A percentile compares a stretch with the other conserved stretches of the same genome.
Evolutionary conservation across 805 yeast species (phyloP).

Genomic region (Priceomyces fermenticarens): DNA sequence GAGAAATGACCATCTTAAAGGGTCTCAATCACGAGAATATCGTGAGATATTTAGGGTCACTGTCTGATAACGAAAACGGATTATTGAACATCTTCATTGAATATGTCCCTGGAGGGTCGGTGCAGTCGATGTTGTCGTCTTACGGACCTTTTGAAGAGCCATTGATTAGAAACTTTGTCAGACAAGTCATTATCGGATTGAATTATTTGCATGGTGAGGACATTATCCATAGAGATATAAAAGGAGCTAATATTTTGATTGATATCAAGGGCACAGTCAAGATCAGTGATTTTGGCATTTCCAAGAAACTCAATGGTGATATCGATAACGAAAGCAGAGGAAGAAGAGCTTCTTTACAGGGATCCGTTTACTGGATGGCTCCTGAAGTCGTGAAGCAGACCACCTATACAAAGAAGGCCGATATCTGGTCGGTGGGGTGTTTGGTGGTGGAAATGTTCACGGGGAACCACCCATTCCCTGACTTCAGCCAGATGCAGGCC

Average conservation of each 20-base stretch:
- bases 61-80: conserved; percentile 54
- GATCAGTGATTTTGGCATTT: conserved; percentile 84
- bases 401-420: conserved; percentile 88
- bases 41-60: conserved; percentile 87
- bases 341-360: conserved; percentile 80
- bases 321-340: conserved; percentile 30
- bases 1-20: conserved; percentile 74
- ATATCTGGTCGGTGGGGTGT: conserved; percentile 97
- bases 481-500: conserved; percentile 94
- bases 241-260: conserved; percentile 82
- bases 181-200: conserved; percentile 75
- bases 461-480: conserved; percentile 94
- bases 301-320: conserved; percentile 38
- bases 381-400: conserved; percentile 97
- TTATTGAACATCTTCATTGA: conserved; percentile 70
- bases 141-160: conserved; percentile 84
- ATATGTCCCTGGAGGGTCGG: conserved; percentile 57
- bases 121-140: conserved; percentile 64
- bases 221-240: conserved; percentile 83
- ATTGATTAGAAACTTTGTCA: conserved; percentile 63
- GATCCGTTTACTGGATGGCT: conserved; percentile 98
- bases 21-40: conserved; percentile 88
- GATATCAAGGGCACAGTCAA: conserved; percentile 80
- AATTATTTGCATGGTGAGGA: conserved; percentile 70
- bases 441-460: conserved; percentile 92